Conservation (phyloP, 1,139 yeast species). For the Debaryomycetaceae sp. region DNA sequence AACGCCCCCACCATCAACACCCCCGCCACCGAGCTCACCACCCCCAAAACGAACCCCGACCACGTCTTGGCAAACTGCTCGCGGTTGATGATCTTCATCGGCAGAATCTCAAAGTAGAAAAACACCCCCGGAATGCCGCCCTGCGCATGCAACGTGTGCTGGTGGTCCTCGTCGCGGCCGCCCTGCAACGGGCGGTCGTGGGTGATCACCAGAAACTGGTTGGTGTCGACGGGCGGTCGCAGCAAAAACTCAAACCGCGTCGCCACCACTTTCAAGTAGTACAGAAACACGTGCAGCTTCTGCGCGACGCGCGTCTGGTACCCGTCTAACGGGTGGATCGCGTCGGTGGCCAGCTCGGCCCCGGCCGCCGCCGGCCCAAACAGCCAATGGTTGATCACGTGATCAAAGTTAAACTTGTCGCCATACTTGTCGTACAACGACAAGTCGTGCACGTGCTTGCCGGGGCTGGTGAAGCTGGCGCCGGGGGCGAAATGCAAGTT, state of each 20-base stretch:
- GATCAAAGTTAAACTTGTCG: constrained; percentile 64
- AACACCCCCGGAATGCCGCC: constrained; percentile 93
- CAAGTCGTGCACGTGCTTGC: constrained; percentile 77
- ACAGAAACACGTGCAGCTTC: constrained; percentile 66
- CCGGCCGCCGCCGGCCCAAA: constrained; percentile 57
- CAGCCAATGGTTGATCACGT: constrained; percentile 71
- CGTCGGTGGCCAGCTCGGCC: constrained; percentile 31
- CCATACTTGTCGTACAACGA: constrained; percentile 58
- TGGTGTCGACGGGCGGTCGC: constrained; percentile 59
- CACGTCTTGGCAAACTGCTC: constrained; percentile 77
- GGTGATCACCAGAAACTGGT: constrained; percentile 86
- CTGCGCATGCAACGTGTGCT: constrained; percentile 73
- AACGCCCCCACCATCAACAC: constrained; percentile 89
- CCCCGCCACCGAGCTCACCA: constrained; percentile 88
- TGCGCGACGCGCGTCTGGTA: constrained; percentile 34
- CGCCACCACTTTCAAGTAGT: constrained; percentile 85
- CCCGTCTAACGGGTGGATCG: constrained; percentile 74
- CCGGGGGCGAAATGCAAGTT: constrained; percentile 97
- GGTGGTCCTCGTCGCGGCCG: constrained; percentile 88
- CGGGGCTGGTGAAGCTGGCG: constrained; percentile 49
- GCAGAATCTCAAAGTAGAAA: constrained; percentile 86
- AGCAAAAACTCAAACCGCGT: constrained; percentile 74
- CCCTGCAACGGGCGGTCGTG: constrained; percentile 85
- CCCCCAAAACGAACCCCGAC: constrained; percentile 82
- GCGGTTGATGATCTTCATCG: constrained; percentile 82